Evolutionary conservation across 768 basidiomycete species (phyloP).

Genomic region (Lentinula detonsa): DNA sequence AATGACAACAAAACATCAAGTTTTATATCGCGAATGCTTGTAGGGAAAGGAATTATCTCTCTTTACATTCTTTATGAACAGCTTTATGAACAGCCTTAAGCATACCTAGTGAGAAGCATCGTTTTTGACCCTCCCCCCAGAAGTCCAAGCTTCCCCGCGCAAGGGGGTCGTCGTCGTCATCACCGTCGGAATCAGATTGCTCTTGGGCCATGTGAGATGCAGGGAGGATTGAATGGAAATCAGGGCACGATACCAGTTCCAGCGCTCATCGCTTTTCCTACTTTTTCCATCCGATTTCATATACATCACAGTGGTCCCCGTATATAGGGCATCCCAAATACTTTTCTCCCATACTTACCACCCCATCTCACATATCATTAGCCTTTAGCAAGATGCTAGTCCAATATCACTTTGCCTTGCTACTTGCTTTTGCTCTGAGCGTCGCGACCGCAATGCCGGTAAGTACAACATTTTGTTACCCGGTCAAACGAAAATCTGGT

Average conservation of each 20-base stretch:
- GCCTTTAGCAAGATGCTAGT: constrained; percentile 22
- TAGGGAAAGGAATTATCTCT: too few relatives aligned
- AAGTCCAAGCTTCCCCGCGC: too few relatives aligned
- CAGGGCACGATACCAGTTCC: background rate
- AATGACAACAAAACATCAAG: background rate
- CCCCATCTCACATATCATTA: background rate
- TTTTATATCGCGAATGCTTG: too few relatives aligned
- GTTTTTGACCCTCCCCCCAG: too few relatives aligned
- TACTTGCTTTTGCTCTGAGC: constrained; percentile 26
- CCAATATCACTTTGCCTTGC: constrained; percentile 24
- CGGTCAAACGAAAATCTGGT: background rate
- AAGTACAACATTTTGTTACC: constrained; percentile 10
- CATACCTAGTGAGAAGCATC: too few relatives aligned
- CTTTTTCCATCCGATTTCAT: background rate
- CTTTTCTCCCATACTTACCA: background rate
- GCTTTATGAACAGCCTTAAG: too few relatives aligned
- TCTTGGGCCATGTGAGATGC: background rate
- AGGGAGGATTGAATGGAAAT: background rate
- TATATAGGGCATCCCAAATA: background rate
- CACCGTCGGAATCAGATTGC: background rate
- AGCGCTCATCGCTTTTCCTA: background rate
- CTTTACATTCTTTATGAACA: too few relatives aligned
- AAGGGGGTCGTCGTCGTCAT: background rate
- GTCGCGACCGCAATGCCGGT: constrained; percentile 33
- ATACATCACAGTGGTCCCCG: background rate